Evolutionary conservation across 2,329 filamentous ascomycete species (phyloP).

Genomic region (Davidsoniella australis): DNA sequence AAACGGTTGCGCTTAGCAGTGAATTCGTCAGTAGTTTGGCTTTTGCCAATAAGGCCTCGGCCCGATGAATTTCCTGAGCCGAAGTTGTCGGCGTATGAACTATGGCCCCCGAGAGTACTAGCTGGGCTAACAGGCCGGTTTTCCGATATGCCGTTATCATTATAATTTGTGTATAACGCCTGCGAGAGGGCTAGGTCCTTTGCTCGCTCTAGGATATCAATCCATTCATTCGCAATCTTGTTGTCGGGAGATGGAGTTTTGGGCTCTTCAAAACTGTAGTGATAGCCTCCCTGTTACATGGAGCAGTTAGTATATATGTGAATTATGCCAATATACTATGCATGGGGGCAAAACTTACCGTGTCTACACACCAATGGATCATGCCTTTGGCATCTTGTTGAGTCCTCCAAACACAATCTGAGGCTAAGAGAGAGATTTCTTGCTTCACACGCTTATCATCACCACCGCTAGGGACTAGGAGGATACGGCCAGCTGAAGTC

Average conservation of each 20-base stretch:
- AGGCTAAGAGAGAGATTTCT: slow-evolving; percentile 66
- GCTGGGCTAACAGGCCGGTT: slow-evolving; percentile 57
- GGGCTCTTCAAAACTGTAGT: slow-evolving; percentile 86
- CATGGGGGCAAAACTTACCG: slow-evolving; percentile 43
- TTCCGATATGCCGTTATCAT: slow-evolving; percentile 52
- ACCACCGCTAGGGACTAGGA: slow-evolving; percentile 78
- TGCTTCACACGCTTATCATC: slow-evolving; percentile 92
- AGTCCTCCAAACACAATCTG: slow-evolving; percentile 62
- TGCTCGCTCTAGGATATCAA: slow-evolving; percentile 73
- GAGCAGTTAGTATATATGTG: slow-evolving; percentile 3
- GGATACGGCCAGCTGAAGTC: slow-evolving; percentile 75
- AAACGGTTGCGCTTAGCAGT: slow-evolving; percentile 48
- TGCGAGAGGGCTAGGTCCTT: slow-evolving; percentile 70
- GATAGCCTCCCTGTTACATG: slow-evolving; percentile 56
- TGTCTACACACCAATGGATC: slow-evolving; percentile 80
- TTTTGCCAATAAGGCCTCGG: slow-evolving; percentile 42
- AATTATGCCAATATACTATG: not conserved
- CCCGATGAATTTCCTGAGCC: slow-evolving; percentile 23
- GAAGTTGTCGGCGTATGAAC: slow-evolving; percentile 35
- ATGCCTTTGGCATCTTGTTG: slow-evolving; percentile 76
- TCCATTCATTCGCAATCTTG: slow-evolving; percentile 63
- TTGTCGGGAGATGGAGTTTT: slow-evolving; percentile 49
- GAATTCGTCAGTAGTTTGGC: slow-evolving; percentile 38
- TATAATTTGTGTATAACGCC: slow-evolving; percentile 41
- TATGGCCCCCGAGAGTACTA: slow-evolving; percentile 49